Conservation (phyloP, 306 rosid species). For the Quercus mongolica region DNA sequence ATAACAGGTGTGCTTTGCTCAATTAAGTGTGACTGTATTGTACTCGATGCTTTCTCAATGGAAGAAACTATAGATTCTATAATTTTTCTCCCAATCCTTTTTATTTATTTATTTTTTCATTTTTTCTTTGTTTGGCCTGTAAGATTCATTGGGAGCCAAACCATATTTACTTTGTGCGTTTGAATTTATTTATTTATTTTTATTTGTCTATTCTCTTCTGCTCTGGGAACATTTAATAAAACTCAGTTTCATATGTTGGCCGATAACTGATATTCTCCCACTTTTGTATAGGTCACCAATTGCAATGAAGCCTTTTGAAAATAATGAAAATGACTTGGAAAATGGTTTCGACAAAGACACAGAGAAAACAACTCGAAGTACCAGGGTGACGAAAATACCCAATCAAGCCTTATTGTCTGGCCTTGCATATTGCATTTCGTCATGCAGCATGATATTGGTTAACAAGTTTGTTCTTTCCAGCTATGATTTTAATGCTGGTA, state of each 20-base stretch:
- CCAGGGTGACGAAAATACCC: constrained; percentile 41
- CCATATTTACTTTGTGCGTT: not conserved
- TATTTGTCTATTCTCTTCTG: not conserved
- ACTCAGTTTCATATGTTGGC: not conserved
- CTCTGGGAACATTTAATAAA: not conserved
- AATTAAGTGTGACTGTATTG: not conserved
- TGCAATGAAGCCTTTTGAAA: constrained; percentile 60
- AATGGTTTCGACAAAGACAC: constrained; percentile 52
- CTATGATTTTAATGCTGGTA: constrained; percentile 87
- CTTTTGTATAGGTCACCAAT: constrained; percentile 23
- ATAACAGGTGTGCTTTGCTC: not conserved
- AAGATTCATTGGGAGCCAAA: not conserved
- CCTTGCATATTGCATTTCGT: constrained; percentile 82
- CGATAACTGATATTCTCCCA: not conserved
- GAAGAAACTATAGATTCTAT: not conserved
- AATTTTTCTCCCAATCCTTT: not conserved
- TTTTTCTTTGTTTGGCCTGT: not conserved
- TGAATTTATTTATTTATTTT: not conserved
- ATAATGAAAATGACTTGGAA: constrained; percentile 63
- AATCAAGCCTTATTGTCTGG: constrained; percentile 92
- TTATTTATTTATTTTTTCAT: not conserved
- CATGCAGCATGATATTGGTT: constrained; percentile 89
- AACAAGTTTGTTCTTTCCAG: constrained; percentile 93
- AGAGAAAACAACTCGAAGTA: constrained; percentile 40
- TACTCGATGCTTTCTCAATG: not conserved